Conservation (phyloP, 345 rosid genomes). For the Hibiscus trionum region DNA sequence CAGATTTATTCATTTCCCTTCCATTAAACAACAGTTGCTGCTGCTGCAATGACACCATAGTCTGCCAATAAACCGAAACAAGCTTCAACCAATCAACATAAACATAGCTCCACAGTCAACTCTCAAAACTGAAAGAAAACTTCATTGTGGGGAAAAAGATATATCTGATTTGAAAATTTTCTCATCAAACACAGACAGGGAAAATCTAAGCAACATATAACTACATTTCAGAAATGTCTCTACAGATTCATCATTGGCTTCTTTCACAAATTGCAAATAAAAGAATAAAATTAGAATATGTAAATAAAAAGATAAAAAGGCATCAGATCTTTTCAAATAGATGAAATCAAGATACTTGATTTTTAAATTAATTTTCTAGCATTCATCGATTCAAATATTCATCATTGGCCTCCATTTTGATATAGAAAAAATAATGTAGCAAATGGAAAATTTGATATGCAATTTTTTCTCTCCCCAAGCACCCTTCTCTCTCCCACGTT, state of each 20-base stretch:
- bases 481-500: too few relatives aligned
- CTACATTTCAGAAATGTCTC: slow-evolving; percentile 11
- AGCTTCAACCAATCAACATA: too few relatives aligned
- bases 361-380: neutral
- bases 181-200: slow-evolving; percentile 33
- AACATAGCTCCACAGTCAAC: too few relatives aligned
- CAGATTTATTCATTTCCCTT: too few relatives aligned
- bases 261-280: neutral
- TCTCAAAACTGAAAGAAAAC: too few relatives aligned
- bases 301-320: neutral
- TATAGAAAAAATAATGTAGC: too few relatives aligned
- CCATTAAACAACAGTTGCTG: too few relatives aligned
- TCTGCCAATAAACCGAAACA: too few relatives aligned
- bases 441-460: neutral
- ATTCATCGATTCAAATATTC: slow-evolving; percentile 22
- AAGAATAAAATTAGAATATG: neutral
- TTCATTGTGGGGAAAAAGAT: too few relatives aligned
- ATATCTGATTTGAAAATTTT: slow-evolving; percentile 35
- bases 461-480: too few relatives aligned
- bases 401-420: slow-evolving; percentile 20
- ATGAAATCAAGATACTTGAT: slow-evolving; percentile 22
- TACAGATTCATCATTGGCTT: slow-evolving; percentile 24
- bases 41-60: too few relatives aligned
- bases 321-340: slow-evolving; percentile 47
- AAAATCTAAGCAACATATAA: neutral